Evolutionary conservation across 345 rosid species (phyloP), one percentile per base, ranked within the genome.

Genomic region (Stellera chamaejasme): DNA sequence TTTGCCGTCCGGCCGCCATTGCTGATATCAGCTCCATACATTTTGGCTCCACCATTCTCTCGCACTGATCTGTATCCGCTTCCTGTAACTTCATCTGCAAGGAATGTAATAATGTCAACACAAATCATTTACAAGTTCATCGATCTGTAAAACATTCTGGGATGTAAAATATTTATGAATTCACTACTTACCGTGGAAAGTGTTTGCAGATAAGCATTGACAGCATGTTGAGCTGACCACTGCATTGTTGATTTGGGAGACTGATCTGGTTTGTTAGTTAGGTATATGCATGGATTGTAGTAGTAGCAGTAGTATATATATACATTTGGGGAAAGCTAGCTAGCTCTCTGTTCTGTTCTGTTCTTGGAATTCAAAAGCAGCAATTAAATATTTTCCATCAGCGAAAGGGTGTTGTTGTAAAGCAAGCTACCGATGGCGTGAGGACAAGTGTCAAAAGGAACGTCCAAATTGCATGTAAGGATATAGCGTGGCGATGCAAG

Each of bases 181-280:
- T 32, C 8, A 5, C 2, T 6, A 27, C 62, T 51, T 51, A 52
- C 64, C 14, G 43, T 43, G 15, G 51, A 27, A 52, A 61, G 64
- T n/a, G 64, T 50, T 4, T 61, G 50, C 42, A 61, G 11, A 43
- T 61, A 51, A 42, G 64, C 64, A 50, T 52, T 43, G 56, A 61
- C 52, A 43, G 56, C 64, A 15, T 52, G 50, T 43, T 61, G 43
- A 43, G 64, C 50, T 50, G 64, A 61, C 64, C 64, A 61, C 13
- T 61, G 56, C 64, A 26, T 51, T 12, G 16, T 7, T 32, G 39
- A 32, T 32, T 32, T 5, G 8, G 39, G 4, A 32, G 39, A 32
- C 39, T 32, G 8, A 32, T 32, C 39, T 32, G 39, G 39, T 32
- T 32, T 32, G 8, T 32, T 19, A 19, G 23, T 0, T 19, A 19